Evolutionary conservation across 805 yeast genomes (phyloP), one percentile per base, ranked within the genome.

Genomic region (Metschnikowia corniflorae): DNA sequence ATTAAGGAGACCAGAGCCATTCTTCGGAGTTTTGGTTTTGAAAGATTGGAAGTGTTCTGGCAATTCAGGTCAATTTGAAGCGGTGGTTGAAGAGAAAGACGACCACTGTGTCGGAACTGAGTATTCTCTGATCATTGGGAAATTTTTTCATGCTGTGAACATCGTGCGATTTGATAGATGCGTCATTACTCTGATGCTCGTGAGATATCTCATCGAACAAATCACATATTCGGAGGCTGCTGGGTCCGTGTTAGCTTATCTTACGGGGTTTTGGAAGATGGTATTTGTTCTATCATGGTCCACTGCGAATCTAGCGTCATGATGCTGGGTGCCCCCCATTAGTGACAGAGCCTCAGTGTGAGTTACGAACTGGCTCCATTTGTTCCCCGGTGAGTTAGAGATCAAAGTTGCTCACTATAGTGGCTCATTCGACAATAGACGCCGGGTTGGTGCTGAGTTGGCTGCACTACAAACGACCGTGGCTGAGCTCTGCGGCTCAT

Each of bases 401-500:
- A 15, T 26, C 28, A n/a, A 26, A 26, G 16, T 15, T 26, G 16
- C 28, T 13, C n/a, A n/a, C 28, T n/a, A 26, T 26, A 16, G 28
- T 26, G 14, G 14, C 28, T 13, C 16, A 13, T 13, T 26, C 26
- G 18, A 30, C 33, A 26, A 26, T 30, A 7, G 22, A 30, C 22
- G 33, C 33, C n/a, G n/a, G n/a, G n/a, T n/a, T n/a, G n/a, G n/a
- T n/a, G n/a, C n/a, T 20, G 33, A 30, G 26, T 30, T 30, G 21
- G 16, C 21, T 12, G 33, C 33, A 21, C 15, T 30, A 14, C 18
- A 10, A 13, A 7, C 7, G 9, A 30, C 33, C 18, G 25, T 21
- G 14, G 17, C 33, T 12, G 33, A 30, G 26, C 33, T 7, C 13
- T 30, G 6, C 21, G 33, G 33, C 19, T 20, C 20, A 12, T 30